A percentile compares a stretch with the other conserved stretches of the same genome.
These are phyloP conservation scores for Chaetomium strumarium DNA, from an alignment of 2,329 filamentous ascomycete genomes.

Conservation along the genomic window DNA sequence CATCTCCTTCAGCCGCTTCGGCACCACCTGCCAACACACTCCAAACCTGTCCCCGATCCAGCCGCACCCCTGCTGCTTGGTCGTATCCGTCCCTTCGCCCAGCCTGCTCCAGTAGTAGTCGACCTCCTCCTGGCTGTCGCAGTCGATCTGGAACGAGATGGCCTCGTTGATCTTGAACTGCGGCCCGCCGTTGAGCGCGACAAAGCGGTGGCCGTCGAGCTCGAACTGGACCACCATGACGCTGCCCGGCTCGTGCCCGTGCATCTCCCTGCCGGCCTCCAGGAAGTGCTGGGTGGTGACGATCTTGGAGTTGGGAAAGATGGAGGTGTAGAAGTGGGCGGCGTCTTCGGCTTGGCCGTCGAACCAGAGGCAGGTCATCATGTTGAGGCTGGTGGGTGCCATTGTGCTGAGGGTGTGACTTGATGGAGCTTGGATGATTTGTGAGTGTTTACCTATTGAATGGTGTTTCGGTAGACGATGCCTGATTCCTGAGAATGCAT, in stretches of 20 bases:
- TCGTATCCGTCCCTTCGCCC: constrained; percentile 34
- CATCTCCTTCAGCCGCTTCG: constrained; percentile 32
- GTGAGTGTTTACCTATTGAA: too few relatives aligned
- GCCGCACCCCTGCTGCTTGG: constrained; percentile 36
- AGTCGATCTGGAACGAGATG: constrained; percentile 39
- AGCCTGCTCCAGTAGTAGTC: constrained; percentile 43
- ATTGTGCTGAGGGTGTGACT: too few relatives aligned
- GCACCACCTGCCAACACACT: constrained; percentile 42
- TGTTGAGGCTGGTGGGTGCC: constrained; percentile 7
- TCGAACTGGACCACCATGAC: constrained; percentile 35
- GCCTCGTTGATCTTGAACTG: constrained; percentile 36
- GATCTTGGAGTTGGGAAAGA: constrained; percentile 37
- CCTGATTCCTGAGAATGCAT: too few relatives aligned
- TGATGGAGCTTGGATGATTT: too few relatives aligned
- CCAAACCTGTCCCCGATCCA: constrained; percentile 43
- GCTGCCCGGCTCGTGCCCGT: constrained; percentile 25
- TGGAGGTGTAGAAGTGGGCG: constrained; percentile 36
- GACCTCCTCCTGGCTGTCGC: constrained; percentile 41
- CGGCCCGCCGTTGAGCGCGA: constrained; percentile 40
- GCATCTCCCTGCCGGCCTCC: constrained; percentile 28
- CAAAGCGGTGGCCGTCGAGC: constrained; percentile 36
- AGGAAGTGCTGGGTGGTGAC: constrained; percentile 29
- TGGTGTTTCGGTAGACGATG: too few relatives aligned
- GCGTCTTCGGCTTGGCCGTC: constrained; percentile 37
- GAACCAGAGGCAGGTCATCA: constrained; percentile 38